phyloP scores from a whole-genome alignment of 2,329 filamentous ascomycete species.

The Talaromyces sp. region DNA sequence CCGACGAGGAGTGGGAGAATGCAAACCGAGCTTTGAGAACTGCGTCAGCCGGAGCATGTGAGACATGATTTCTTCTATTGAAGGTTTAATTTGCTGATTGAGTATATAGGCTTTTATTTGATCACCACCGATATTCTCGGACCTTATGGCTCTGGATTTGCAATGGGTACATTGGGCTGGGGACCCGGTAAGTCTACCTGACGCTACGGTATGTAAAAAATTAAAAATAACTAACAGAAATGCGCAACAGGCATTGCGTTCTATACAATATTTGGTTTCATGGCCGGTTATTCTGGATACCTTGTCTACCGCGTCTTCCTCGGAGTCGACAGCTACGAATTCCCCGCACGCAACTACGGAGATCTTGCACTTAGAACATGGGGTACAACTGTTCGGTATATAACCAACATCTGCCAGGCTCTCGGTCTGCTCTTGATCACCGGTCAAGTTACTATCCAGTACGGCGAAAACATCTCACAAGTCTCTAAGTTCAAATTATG shows the following conservation, averaged over 20 bases:
- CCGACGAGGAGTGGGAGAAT: conserved; percentile 47
- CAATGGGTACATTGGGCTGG: conserved; percentile 38
- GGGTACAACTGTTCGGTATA: conserved; percentile 45
- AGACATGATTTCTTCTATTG: not conserved
- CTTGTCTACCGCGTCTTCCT: conserved; percentile 48
- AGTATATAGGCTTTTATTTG: conserved; percentile 42
- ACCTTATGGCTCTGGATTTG: conserved; percentile 37
- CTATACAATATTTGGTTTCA: conserved; percentile 45
- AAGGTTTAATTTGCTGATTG: not conserved
- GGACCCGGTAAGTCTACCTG: conserved; percentile 38
- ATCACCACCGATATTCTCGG: conserved; percentile 51
- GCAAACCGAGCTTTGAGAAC: conserved; percentile 48
- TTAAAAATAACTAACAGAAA: not conserved
- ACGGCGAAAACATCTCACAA: conserved; percentile 55
- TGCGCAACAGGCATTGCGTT: conserved; percentile 28
- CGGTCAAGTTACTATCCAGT: conserved; percentile 46
- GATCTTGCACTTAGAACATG: conserved; percentile 51
- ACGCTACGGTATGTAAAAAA: not conserved
- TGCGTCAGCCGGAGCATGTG: conserved; percentile 44
- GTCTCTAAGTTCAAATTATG: conserved; percentile 51
- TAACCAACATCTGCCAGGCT: conserved; percentile 50
- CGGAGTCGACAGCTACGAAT: conserved; percentile 48
- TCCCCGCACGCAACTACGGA: conserved; percentile 47
- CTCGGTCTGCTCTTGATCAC: conserved; percentile 40
- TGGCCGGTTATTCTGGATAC: conserved; percentile 46